Evolutionary conservation across 1,139 yeast species (phyloP).

Genomic region (Yamadazyma dushanensis): DNA sequence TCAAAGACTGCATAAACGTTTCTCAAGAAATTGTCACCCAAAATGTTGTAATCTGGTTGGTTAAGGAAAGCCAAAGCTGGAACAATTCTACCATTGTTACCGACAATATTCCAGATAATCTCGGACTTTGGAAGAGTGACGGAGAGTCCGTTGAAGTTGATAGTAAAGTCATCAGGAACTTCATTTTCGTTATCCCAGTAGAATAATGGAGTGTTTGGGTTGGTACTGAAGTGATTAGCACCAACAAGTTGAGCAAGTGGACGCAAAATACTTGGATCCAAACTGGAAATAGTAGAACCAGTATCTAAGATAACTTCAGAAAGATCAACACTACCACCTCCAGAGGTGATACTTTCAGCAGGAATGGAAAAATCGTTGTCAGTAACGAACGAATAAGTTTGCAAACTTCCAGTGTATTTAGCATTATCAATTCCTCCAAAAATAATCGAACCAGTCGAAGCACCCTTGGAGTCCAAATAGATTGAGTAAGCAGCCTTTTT

Average conservation of each 20-base stretch:
- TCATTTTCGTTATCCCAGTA: conserved; percentile 9
- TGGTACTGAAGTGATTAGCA: not conserved
- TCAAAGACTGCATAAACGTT: conserved; percentile 80
- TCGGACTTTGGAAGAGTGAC: conserved; percentile 27
- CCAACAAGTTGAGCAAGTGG: conserved; percentile 18
- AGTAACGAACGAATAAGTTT: conserved; percentile 19
- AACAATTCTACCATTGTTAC: not conserved
- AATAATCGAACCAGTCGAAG: conserved; percentile 37
- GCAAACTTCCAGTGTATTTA: conserved; percentile 40
- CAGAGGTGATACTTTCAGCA: conserved; percentile 19
- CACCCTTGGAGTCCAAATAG: conserved; percentile 24
- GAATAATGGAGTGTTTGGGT: conserved; percentile 11
- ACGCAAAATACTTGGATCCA: conserved; percentile 19
- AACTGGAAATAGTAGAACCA: conserved; percentile 30
- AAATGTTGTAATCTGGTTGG: conserved; percentile 17
- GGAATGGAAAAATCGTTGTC: conserved; percentile 16
- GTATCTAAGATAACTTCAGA: conserved; percentile 28
- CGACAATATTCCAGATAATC: not conserved
- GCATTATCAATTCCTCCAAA: conserved; percentile 56
- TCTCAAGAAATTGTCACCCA: conserved; percentile 77
- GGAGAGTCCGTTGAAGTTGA: conserved; percentile 31
- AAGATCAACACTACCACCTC: conserved; percentile 14
- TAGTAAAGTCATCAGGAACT: conserved; percentile 19
- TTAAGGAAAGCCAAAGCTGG: not conserved
- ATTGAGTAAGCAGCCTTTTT: conserved; percentile 33